Percentiles rank a stretch among this genome's conserved stretches.
phyloP scores from a whole-genome alignment of 2,329 filamentous ascomycete genomes.

The Fusarium sp. region DNA sequence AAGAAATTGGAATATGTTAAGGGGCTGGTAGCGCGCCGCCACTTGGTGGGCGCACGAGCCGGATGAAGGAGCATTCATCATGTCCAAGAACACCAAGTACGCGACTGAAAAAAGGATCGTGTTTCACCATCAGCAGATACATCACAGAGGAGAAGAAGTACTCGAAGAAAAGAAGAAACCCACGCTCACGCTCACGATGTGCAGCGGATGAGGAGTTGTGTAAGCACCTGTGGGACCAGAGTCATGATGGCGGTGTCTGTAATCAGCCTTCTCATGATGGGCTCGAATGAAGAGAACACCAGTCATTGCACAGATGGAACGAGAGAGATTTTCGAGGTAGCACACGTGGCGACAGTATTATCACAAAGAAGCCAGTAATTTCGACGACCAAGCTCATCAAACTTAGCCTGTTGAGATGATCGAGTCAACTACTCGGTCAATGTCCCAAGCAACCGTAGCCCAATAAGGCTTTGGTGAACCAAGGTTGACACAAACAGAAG shows the following conservation, averaged over 20 bases:
- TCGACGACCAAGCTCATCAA: not conserved
- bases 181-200: slow-evolving; percentile 1
- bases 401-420: not conserved
- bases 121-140: slow-evolving; percentile 22
- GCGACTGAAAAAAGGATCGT: not conserved
- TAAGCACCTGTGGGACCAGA: slow-evolving; percentile 15
- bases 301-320: not conserved
- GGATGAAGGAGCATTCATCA: slow-evolving; percentile 25
- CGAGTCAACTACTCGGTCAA: not conserved
- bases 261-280: slow-evolving; percentile 3
- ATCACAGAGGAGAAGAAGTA: not conserved
- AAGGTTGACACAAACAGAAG: not conserved
- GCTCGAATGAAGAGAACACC: not conserved
- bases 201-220: slow-evolving; percentile 3
- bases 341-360: not conserved
- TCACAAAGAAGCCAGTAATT: not conserved
- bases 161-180: not conserved
- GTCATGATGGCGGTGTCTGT: slow-evolving; percentile 19
- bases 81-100: not conserved
- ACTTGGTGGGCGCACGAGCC: slow-evolving; percentile 34
- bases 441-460: not conserved
- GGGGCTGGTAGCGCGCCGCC: slow-evolving; percentile 40
- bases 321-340: not conserved
- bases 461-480: not conserved
- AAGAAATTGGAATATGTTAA: slow-evolving; percentile 42